Evolutionary conservation across 345 rosid genomes (phyloP).

Genomic region (Lepidium didymum): DNA sequence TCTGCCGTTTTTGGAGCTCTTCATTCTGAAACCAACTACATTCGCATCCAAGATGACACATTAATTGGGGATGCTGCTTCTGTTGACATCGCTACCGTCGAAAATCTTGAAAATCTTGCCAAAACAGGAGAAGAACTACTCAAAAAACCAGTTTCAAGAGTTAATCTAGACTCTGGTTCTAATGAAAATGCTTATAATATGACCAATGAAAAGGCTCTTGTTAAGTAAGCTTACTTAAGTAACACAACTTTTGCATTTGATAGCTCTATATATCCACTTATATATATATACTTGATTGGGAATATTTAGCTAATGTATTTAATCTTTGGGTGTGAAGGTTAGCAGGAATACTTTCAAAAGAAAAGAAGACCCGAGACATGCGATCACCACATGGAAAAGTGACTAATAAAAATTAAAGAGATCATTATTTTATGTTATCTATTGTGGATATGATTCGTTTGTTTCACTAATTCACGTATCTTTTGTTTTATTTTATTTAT

Average conservation of each 20-base stretch:
- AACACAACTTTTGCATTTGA: too few relatives aligned
- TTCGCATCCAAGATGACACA: constrained; percentile 41
- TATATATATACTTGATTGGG: too few relatives aligned
- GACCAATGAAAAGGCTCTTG: constrained; percentile 19
- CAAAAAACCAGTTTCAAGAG: constrained; percentile 43
- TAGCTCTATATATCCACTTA: too few relatives aligned
- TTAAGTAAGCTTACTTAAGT: too few relatives aligned
- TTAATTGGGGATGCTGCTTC: constrained; percentile 33
- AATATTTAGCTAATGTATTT: too few relatives aligned
- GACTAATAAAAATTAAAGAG: not conserved
- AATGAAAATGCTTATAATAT: constrained; percentile 9
- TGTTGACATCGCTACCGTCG: constrained; percentile 44
- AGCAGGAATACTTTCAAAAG: constrained; percentile 35
- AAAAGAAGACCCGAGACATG: constrained; percentile 33
- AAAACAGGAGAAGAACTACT: constrained; percentile 42
- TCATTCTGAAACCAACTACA: constrained; percentile 28
- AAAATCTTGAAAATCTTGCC: constrained; percentile 37
- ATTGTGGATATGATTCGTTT: not conserved
- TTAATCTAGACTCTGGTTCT: constrained; percentile 40
- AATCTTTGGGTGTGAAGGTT: not conserved
- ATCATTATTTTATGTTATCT: not conserved
- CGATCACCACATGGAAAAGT: constrained; percentile 30
- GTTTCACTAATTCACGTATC: too few relatives aligned
- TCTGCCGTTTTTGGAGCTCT: constrained; percentile 42
- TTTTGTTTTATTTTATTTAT: too few relatives aligned